Percentiles rank a stretch among this genome's conserved stretches.
Conservation (phyloP, 345 rosid species). For the Laguncularia racemosa region DNA sequence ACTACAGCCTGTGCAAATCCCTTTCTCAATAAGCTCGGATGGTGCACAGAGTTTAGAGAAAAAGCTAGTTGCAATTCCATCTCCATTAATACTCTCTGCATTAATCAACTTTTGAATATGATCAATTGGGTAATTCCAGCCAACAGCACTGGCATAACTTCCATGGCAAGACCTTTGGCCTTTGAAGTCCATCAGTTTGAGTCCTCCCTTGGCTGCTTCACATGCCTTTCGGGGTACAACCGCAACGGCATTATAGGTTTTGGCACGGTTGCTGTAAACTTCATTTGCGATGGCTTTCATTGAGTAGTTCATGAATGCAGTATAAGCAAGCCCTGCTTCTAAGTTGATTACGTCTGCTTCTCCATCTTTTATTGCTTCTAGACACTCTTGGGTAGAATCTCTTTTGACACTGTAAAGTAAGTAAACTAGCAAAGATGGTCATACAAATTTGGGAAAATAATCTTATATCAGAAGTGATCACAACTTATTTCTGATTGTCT, state of each 20-base stretch:
- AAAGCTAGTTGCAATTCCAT: slow-evolving; percentile 9
- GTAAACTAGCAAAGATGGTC: no score
- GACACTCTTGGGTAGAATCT: slow-evolving; percentile 22
- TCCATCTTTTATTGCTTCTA: slow-evolving; percentile 19
- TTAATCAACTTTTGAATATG: slow-evolving; percentile 11
- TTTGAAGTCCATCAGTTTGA: slow-evolving; percentile 19
- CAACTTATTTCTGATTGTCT: no score
- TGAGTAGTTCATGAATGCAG: slow-evolving; percentile 31
- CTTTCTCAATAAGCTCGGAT: slow-evolving; percentile 12
- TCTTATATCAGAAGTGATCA: no score
- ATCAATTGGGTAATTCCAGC: slow-evolving; percentile 31
- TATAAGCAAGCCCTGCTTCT: slow-evolving; percentile 29
- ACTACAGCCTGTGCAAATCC: slow-evolving; percentile 18
- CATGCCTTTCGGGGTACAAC: slow-evolving; percentile 20
- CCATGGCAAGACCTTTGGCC: slow-evolving; percentile 33
- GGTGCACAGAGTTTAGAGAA: slow-evolving; percentile 34
- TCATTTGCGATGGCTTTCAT: slow-evolving; percentile 41
- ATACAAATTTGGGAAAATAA: no score
- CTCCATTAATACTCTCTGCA: background rate
- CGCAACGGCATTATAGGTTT: slow-evolving; percentile 19
- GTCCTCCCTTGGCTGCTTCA: slow-evolving; percentile 1
- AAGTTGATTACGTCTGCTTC: slow-evolving; percentile 28
- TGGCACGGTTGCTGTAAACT: slow-evolving; percentile 26
- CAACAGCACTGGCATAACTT: slow-evolving; percentile 23
- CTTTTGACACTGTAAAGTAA: slow-evolving; percentile 17